phyloP scores from a whole-genome alignment of 2,329 filamentous ascomycete species.

The Chlorencoelia australis region DNA sequence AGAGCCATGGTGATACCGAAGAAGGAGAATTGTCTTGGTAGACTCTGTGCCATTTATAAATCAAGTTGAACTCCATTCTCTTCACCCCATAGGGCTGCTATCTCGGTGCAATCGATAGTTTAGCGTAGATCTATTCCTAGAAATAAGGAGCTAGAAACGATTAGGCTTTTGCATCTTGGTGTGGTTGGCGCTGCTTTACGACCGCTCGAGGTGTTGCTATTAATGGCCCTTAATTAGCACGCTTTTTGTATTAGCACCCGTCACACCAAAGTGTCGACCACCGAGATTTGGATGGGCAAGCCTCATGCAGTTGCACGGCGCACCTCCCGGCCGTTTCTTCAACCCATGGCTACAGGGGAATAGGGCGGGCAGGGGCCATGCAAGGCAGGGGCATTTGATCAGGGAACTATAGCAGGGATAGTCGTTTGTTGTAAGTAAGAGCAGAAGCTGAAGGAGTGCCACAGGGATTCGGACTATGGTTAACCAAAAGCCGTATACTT shows the following conservation, averaged over 20 bases:
- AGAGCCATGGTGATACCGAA: slow-evolving; percentile 1
- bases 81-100: slow-evolving; percentile 13
- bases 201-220: slow-evolving; percentile 14
- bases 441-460: slow-evolving; percentile 14
- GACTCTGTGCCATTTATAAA: background rate
- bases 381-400: slow-evolving; percentile 1
- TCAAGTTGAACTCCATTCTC: background rate
- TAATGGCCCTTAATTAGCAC: slow-evolving; percentile 21
- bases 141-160: background rate
- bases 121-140: slow-evolving; percentile 20
- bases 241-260: slow-evolving; percentile 8
- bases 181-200: slow-evolving; percentile 14
- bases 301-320: slow-evolving; percentile 6
- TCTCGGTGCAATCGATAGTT: slow-evolving; percentile 5
- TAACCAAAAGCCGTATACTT: slow-evolving; percentile 18
- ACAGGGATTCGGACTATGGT: slow-evolving; percentile 16
- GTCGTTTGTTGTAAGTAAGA: slow-evolving; percentile 14
- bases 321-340: slow-evolving; percentile 8
- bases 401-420: slow-evolving; percentile 7
- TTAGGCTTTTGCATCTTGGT: background rate
- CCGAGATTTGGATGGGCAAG: slow-evolving; percentile 4
- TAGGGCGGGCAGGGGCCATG: background rate
- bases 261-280: slow-evolving; percentile 2
- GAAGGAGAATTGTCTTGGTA: background rate
- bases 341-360: background rate